Evolutionary conservation across 2,329 filamentous ascomycete species (phyloP).

Genomic region (Colletotrichum melonis): DNA sequence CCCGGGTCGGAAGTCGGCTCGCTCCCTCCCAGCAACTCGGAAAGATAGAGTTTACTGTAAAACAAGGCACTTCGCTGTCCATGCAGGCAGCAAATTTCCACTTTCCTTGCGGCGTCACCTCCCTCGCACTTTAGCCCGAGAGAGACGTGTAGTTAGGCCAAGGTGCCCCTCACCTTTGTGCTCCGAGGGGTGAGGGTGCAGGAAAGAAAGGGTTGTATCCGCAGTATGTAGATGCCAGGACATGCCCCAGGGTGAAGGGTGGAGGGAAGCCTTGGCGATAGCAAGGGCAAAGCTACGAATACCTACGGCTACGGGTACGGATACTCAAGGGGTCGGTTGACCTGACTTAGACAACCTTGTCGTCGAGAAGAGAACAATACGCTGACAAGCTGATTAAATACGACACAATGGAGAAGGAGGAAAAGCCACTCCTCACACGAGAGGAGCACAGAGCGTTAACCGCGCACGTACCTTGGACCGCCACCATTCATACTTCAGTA

Average conservation of each 20-base stretch:
- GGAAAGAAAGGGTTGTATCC: not conserved
- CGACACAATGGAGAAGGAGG: not conserved
- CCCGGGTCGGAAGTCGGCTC: constrained; percentile 34
- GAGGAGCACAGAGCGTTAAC: not conserved
- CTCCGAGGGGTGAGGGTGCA: not conserved
- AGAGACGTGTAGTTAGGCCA: not conserved
- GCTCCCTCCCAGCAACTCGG: constrained; percentile 22
- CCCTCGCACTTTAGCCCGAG: constrained; percentile 10
- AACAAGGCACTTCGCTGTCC: constrained; percentile 33
- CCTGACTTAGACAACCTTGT: not conserved
- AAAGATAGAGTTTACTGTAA: constrained; percentile 34
- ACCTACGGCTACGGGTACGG: too few relatives aligned
- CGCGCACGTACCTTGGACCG: not conserved
- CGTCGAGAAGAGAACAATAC: not conserved
- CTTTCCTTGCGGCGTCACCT: constrained; percentile 7
- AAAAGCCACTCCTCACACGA: not conserved
- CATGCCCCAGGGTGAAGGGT: not conserved
- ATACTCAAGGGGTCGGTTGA: not conserved
- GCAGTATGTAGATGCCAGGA: not conserved
- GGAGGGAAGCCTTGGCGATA: constrained; percentile 5
- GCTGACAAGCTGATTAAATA: not conserved
- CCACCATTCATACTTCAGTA: not conserved
- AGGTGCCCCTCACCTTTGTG: constrained; percentile 9
- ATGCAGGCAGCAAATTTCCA: constrained; percentile 32
- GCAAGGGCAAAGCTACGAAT: not conserved